Base-by-base conservation (phyloP, 768 basidiomycete genomes). In the Punctularia strigosozonata region DNA sequence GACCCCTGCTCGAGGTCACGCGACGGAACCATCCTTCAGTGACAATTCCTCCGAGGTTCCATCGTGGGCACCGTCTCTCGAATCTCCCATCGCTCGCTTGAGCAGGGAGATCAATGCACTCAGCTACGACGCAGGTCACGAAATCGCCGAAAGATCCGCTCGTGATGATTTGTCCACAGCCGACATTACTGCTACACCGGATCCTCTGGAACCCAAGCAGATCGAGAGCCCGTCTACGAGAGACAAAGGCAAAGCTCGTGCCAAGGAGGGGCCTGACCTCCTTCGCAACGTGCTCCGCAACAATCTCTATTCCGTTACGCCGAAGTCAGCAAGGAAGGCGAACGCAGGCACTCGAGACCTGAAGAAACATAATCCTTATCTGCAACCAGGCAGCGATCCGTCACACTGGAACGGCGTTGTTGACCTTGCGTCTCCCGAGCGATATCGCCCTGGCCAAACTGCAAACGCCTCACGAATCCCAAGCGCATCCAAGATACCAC, bases 1-100 rank as follows among this genome's bases (percentile, higher is more conserved):
- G 2, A 89, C 87, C 1, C 88, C 87, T 14, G 79, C 82, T 6
- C 67, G 4, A 52, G 54, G 19, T 58, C 44, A 49, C 62, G 43
- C 7, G 43, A 53, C 23, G 58, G 58, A 38, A 50, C 54, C 31
- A 45, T 46, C 40, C 38, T 68, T 68, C 17, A 45, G 54, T 4
- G 61, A 42, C 21, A 53, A 51, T 46, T 64, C 44, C 47, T 50
- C 53, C 4, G 33, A 34, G 10, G 66, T 66, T 12, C 66, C 71
- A 22, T 79, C 80, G 12, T 89, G 83, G 83, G 69, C 70, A n/a
- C 64, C 69, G 5, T 79, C 81, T 3, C 52, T 88, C 43, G 82
- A 87, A 52, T 79, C 77, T 0, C 84, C 88, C 5, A 67, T 87
- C 30, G 68, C 76, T 19, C 70, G 75, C 17, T 65, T 85, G 39